Evolutionary conservation across 2,329 filamentous ascomycete species (phyloP).

Genomic region (Colletotrichum endophyticum): DNA sequence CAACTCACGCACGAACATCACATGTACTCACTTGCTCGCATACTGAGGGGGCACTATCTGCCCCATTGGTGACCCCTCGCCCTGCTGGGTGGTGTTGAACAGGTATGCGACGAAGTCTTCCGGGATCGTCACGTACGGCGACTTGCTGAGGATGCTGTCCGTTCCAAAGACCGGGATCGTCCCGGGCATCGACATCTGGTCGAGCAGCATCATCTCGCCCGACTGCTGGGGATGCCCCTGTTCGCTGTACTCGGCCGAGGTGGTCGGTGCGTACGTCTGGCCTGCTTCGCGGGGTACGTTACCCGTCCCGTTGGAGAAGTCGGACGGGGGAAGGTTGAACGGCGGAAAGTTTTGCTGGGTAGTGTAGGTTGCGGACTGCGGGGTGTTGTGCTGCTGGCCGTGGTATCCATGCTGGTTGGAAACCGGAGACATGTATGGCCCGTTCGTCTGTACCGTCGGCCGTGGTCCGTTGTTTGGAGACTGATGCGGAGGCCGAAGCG

Average conservation of each 20-base stretch:
- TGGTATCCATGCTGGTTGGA: conserved; percentile 54
- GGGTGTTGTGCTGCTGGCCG: conserved; percentile 49
- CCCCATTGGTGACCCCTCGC: conserved; percentile 57
- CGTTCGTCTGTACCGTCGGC: conserved; percentile 51
- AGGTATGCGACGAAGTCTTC: conserved; percentile 88
- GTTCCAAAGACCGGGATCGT: conserved; percentile 87
- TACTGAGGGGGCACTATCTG: conserved; percentile 54
- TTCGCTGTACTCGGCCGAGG: conserved; percentile 51
- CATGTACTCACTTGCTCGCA: conserved; percentile 18
- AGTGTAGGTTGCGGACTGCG: conserved; percentile 57
- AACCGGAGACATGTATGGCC: conserved; percentile 58
- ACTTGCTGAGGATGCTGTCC: conserved; percentile 79
- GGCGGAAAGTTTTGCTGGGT: conserved; percentile 66
- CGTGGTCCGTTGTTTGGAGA: conserved; percentile 48
- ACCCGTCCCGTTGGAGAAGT: conserved; percentile 46
- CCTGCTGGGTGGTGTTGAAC: conserved; percentile 71
- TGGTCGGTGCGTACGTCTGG: conserved; percentile 41
- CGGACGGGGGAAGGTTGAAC: conserved; percentile 67
- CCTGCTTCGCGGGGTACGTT: conserved; percentile 36
- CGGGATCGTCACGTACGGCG: conserved; percentile 81
- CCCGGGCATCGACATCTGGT: conserved; percentile 67
- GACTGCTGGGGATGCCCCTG: conserved; percentile 45
- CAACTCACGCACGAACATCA: neutral
- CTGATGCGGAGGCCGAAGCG: conserved; percentile 38
- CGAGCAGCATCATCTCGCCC: conserved; percentile 63